Evolutionary conservation across 2,329 filamentous ascomycete species (phyloP), one percentile per base, ranked within the genome.

Genomic region (Shiraia sp.): DNA sequence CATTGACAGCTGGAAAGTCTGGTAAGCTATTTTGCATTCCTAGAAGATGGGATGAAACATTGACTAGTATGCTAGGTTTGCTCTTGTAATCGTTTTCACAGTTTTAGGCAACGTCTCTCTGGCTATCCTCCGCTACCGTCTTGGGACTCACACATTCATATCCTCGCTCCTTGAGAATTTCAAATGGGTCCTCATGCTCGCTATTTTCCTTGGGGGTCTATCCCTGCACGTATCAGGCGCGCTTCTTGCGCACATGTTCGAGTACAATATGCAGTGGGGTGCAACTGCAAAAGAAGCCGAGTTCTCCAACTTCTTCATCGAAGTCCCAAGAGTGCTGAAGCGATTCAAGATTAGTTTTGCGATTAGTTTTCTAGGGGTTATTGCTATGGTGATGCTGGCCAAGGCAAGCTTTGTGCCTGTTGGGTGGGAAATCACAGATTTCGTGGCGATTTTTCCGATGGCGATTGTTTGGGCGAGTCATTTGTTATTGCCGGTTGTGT

Each of bases 191-290:
- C 78, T 79, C 3, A 75, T 85, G 70, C 76, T 92, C 35, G 85
- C 85, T 49, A 85, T 93, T 66, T 95, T 93, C 77, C 77, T 95
- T 13, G 89, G 89, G 37, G 89, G 89, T 25, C 77, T 93, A 35
- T 88, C 84, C 1, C 78, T 95, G 23, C 88, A 95, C 72, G 81
- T 95, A 35, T 88, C 83, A 19, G 86, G 91, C 65, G 89, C 89
- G 1, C 75, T 95, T 23, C 71, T 93, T 32, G 79, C 83, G 4
- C 90, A 95, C 74, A 89, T 93, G 81, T 88, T 93, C 65, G 83
- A 88, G 72, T 83, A 92, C 63, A 80, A 93, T 71, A 92, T 93
- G 85, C 82, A 81, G 2, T 93, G 89, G 89, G 88, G 88, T 35
- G 84, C 88, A 1, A 95, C 90, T 0, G 80, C 84, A 30, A 95